Evolutionary conservation across 2,329 filamentous ascomycete species (phyloP).

Genomic region (Ceratocystiopsis minuta): DNA sequence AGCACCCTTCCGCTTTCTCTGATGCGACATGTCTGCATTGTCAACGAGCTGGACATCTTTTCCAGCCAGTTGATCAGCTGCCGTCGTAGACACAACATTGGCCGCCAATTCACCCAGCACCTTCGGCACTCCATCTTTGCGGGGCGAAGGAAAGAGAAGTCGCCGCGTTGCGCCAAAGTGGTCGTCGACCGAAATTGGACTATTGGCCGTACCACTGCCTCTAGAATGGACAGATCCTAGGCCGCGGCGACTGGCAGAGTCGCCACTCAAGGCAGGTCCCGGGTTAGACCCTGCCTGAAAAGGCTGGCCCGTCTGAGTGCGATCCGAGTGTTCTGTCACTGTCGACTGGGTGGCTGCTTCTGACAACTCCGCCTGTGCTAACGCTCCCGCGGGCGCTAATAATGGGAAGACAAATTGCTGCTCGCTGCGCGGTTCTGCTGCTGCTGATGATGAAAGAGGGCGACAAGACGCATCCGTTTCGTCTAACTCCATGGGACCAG

Average conservation of each 20-base stretch:
- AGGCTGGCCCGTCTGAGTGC: conserved; percentile 2
- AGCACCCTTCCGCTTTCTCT: conserved; percentile 17
- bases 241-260: conserved; percentile 16
- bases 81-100: conserved; percentile 23
- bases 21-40: not conserved
- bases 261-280: conserved; percentile 12
- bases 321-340: not conserved
- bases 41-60: not conserved
- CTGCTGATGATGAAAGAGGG: no score
- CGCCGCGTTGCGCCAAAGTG: conserved; percentile 44
- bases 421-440: no score
- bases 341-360: not conserved
- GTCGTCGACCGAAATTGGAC: conserved; percentile 34
- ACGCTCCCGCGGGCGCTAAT: no score
- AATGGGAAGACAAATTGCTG: no score
- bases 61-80: no score
- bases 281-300: conserved; percentile 16
- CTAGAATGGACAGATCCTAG: conserved; percentile 33
- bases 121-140: conserved; percentile 44
- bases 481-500: conserved; percentile 26
- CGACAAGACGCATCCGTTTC: conserved; percentile 1
- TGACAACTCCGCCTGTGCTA: not conserved
- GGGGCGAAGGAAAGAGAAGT: conserved; percentile 60
- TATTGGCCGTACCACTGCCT: conserved; percentile 36
- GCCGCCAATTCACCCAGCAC: conserved; percentile 39